These are phyloP conservation scores for Tetramitus jugosus DNA, from an alignment of 208 protist species.

Conservation along the genomic window DNA sequence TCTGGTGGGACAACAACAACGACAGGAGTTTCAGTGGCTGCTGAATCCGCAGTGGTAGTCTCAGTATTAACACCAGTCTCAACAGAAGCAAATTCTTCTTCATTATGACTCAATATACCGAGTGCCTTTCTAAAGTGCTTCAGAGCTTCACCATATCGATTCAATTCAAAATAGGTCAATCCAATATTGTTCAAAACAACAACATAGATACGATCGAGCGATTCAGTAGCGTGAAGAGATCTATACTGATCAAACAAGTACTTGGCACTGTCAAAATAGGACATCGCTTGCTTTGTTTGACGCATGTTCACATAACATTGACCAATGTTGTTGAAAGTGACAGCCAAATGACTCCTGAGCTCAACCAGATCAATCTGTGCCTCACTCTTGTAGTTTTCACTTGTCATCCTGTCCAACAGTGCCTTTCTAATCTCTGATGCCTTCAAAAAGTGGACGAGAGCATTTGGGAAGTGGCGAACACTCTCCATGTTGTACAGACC, in stretches of 20 bases:
- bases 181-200: constrained; percentile 13
- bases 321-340: constrained; percentile 6
- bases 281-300: background rate
- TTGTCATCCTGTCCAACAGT: background rate
- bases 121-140: background rate
- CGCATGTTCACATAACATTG: background rate
- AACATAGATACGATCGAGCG: background rate
- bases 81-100: no score
- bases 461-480: background rate
- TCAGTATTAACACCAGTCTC: constrained; percentile 4
- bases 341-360: background rate
- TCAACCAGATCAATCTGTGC: background rate
- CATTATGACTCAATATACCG: no score
- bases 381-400: background rate
- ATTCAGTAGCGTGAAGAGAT: no score
- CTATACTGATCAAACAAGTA: background rate
- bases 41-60: background rate
- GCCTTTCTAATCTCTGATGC: background rate
- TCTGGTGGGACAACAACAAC: no score
- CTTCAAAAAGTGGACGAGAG: background rate
- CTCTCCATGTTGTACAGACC: background rate
- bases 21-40: no score
- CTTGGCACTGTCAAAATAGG: background rate
- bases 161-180: background rate
- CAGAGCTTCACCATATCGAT: background rate